Conservation (phyloP, 108 stramenopile species). For the Licmophora abbreviata region DNA sequence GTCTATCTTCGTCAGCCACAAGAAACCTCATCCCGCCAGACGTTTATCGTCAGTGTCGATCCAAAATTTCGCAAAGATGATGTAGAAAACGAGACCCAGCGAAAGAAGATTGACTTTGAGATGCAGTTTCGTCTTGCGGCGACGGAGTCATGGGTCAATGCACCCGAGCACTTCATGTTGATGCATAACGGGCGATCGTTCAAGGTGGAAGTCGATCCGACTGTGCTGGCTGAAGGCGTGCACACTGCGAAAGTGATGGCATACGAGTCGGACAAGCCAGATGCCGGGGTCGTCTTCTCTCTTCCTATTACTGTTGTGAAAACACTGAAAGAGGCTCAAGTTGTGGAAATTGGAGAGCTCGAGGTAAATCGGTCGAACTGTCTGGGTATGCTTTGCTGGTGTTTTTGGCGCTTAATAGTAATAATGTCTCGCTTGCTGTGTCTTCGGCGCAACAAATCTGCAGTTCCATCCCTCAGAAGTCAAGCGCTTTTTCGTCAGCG, state of each 20-base stretch:
- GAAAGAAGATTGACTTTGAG: slow-evolving; percentile 32
- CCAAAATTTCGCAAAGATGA: slow-evolving; percentile 39
- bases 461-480: slow-evolving; percentile 33
- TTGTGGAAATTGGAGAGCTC: slow-evolving; percentile 8
- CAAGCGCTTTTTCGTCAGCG: slow-evolving; percentile 48
- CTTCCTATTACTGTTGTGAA: slow-evolving; percentile 72
- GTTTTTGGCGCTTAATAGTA: neutral
- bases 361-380: slow-evolving; percentile 1
- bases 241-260: slow-evolving; percentile 61
- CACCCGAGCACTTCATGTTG: slow-evolving; percentile 36
- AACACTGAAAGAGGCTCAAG: slow-evolving; percentile 19
- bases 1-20: slow-evolving; percentile 66
- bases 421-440: no score
- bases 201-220: slow-evolving; percentile 61
- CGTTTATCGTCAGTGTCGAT: slow-evolving; percentile 32
- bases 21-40: slow-evolving; percentile 26
- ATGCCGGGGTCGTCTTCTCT: slow-evolving; percentile 38
- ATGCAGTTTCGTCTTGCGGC: slow-evolving; percentile 35
- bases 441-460: neutral
- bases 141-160: slow-evolving; percentile 37
- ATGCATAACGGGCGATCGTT: slow-evolving; percentile 55
- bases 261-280: slow-evolving; percentile 28
- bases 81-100: slow-evolving; percentile 29
- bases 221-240: slow-evolving; percentile 47
- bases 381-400: neutral